Evolutionary conservation across 2,329 filamentous ascomycete genomes (phyloP).

Genomic region (Drechmeria coniospora): DNA sequence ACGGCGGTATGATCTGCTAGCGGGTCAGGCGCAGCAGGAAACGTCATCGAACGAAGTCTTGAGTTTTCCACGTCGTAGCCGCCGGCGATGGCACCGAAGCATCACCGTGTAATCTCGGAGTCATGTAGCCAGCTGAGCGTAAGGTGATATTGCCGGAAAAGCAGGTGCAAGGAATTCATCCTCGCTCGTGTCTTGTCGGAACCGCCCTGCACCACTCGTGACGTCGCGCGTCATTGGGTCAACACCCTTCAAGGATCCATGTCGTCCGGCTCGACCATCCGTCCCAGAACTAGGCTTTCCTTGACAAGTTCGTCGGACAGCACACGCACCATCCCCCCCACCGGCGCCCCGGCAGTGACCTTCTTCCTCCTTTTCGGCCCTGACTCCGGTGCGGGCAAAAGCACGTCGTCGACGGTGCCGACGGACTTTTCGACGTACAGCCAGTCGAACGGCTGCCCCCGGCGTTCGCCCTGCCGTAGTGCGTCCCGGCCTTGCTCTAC

Average conservation of each 20-base stretch:
- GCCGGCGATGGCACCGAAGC: no score
- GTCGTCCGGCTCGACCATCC: slow-evolving; percentile 51
- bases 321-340: slow-evolving; percentile 42
- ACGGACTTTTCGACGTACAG: slow-evolving; percentile 60
- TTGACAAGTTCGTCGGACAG: slow-evolving; percentile 78
- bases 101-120: no score
- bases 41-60: no score
- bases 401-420: slow-evolving; percentile 35
- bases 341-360: slow-evolving; percentile 9
- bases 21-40: no score
- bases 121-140: no score
- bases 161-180: no score
- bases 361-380: slow-evolving; percentile 26
- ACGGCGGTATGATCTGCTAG: no score
- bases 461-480: slow-evolving; percentile 34
- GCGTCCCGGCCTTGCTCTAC: slow-evolving; percentile 47
- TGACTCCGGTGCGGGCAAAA: slow-evolving; percentile 13
- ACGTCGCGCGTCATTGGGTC: background rate
- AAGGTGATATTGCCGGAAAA: no score
- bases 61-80: no score
- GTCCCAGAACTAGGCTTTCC: slow-evolving; percentile 80
- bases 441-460: slow-evolving; percentile 49
- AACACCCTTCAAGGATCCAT: slow-evolving; percentile 6
- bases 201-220: no score
- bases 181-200: no score